Conservation (phyloP, 2,329 filamentous ascomycete genomes). For the Xylariaceae sp. region DNA sequence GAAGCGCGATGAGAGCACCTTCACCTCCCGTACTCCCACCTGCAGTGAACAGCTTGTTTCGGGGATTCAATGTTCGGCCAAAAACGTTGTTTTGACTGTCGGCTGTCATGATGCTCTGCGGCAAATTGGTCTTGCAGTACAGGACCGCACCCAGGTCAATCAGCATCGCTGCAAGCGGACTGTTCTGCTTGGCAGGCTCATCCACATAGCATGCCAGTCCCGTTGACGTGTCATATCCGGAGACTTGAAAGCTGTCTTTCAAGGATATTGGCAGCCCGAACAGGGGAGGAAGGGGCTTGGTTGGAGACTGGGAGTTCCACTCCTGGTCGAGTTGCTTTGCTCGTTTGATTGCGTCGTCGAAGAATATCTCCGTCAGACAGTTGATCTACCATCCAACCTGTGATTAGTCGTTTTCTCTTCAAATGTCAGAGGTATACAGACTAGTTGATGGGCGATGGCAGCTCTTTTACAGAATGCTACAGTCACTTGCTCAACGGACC, state of each 20-base stretch:
- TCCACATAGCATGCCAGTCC: constrained; percentile 18
- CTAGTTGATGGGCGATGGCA: constrained; percentile 40
- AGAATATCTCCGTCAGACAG: constrained; percentile 42
- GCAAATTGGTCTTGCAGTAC: constrained; percentile 52
- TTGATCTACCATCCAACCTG: constrained; percentile 18
- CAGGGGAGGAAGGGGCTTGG: constrained; percentile 48
- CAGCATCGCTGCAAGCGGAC: constrained; percentile 39
- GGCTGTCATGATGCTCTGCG: constrained; percentile 47
- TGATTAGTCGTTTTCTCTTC: not conserved
- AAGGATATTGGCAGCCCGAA: constrained; percentile 56
- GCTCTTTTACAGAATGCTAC: constrained; percentile 43
- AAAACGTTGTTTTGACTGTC: constrained; percentile 41
- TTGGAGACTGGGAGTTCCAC: constrained; percentile 7
- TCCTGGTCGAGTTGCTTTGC: constrained; percentile 39
- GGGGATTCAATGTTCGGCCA: constrained; percentile 38
- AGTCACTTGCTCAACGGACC: constrained; percentile 31
- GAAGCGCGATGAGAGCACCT: constrained; percentile 17
- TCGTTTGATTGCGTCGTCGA: constrained; percentile 38
- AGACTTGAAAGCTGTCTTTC: constrained; percentile 34
- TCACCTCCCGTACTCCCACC: constrained; percentile 36
- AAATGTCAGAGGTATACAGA: not conserved
- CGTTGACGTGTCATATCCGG: constrained; percentile 17
- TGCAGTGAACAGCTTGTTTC: constrained; percentile 29
- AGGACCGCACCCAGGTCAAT: constrained; percentile 44
- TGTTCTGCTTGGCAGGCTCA: constrained; percentile 10